phyloP scores from a whole-genome alignment of 2,329 filamentous ascomycete genomes.

The Aspergillus chevalieri region DNA sequence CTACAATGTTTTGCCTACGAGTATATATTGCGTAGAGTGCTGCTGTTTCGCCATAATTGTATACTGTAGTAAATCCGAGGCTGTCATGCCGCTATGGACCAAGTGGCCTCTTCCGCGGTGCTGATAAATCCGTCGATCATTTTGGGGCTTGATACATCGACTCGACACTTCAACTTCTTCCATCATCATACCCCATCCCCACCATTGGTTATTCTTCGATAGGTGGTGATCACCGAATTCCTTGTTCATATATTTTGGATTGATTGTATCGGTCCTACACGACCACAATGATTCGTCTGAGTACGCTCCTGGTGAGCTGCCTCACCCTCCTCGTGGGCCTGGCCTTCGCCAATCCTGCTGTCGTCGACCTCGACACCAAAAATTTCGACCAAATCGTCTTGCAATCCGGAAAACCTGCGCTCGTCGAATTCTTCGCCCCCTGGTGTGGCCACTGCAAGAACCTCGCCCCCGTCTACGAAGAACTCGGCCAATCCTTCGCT shows the following conservation, averaged over 20 bases:
- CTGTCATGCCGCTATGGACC: constrained; percentile 14
- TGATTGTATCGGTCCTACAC: neutral
- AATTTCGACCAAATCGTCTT: constrained; percentile 92
- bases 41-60: neutral
- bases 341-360: constrained; percentile 66
- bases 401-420: constrained; percentile 85
- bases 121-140: constrained; percentile 7
- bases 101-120: constrained; percentile 29
- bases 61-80: neutral
- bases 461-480: constrained; percentile 89
- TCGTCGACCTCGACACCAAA: constrained; percentile 78
- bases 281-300: constrained; percentile 41
- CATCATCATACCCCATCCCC: neutral
- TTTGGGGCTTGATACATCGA: neutral
- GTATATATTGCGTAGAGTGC: neutral
- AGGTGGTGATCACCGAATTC: neutral
- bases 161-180: neutral
- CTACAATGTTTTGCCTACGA: neutral
- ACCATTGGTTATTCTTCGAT: neutral
- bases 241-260: neutral
- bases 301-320: constrained; percentile 41
- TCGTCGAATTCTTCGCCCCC: constrained; percentile 96
- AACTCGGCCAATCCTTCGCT: constrained; percentile 70
- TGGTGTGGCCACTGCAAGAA: constrained; percentile 99
- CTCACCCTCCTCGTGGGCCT: constrained; percentile 46